phyloP scores from a whole-genome alignment of 129 eudicot species.

The Sambucus nigra region DNA sequence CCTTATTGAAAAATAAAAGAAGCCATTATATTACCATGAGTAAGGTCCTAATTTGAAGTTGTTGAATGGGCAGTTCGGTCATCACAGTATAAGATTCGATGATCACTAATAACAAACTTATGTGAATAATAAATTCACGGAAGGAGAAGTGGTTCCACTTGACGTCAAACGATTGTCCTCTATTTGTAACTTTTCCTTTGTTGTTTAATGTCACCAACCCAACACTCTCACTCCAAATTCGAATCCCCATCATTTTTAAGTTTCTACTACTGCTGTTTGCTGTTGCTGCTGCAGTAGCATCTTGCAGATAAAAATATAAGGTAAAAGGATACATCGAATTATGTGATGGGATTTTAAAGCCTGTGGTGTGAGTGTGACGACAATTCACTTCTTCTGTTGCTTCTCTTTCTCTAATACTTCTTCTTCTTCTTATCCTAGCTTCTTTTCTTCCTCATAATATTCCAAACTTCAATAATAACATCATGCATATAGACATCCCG shows the following conservation, averaged over 20 bases:
- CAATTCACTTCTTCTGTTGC: slow-evolving; percentile 13
- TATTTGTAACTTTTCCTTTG: slow-evolving; percentile 48
- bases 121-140: not conserved
- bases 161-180: slow-evolving; percentile 48
- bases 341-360: slow-evolving; percentile 49
- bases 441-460: slow-evolving; percentile 15
- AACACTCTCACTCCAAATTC: slow-evolving; percentile 17
- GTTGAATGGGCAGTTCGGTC: no score
- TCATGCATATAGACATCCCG: slow-evolving; percentile 17
- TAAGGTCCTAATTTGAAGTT: no score
- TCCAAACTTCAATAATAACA: slow-evolving; percentile 39
- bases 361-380: slow-evolving; percentile 13
- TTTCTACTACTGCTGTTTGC: slow-evolving; percentile 6
- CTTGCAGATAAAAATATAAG: slow-evolving; percentile 9
- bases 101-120: no score
- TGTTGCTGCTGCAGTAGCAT: no score
- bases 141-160: slow-evolving; percentile 14
- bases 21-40: no score
- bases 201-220: slow-evolving; percentile 40
- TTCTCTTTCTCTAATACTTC: slow-evolving; percentile 10
- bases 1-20: no score
- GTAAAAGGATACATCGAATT: slow-evolving; percentile 36
- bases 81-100: no score
- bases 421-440: slow-evolving; percentile 16
- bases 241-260: slow-evolving; percentile 31